phyloP scores from a whole-genome alignment of 129 eudicot genomes.

The Heracleum sosnowskyi region DNA sequence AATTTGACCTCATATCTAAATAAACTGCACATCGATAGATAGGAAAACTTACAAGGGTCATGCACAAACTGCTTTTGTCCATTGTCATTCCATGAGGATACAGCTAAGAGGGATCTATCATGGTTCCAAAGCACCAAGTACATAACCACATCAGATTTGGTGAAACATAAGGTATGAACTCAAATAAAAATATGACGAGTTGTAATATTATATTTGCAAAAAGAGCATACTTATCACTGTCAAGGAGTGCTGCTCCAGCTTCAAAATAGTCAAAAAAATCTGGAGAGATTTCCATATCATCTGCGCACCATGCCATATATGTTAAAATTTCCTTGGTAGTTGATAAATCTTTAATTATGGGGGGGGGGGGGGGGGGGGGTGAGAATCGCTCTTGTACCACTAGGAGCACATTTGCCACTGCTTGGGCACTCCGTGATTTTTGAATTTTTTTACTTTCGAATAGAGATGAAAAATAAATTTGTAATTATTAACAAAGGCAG shows the following conservation, averaged over 20 bases:
- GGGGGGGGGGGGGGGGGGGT: not conserved
- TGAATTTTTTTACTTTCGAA: not conserved
- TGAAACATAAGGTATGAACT: not conserved
- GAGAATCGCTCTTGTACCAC: not conserved
- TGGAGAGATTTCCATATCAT: constrained; percentile 97
- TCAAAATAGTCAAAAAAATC: constrained; percentile 92
- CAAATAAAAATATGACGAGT: not conserved
- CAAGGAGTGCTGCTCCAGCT: constrained; percentile 92
- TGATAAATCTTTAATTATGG: not conserved
- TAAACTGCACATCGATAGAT: not conserved
- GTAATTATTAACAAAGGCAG: not conserved
- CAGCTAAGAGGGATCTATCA: constrained; percentile 65
- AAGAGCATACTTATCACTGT: constrained; percentile 64
- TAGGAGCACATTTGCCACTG: not conserved
- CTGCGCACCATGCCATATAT: constrained; percentile 33
- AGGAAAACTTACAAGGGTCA: constrained; percentile 78
- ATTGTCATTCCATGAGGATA: constrained; percentile 98
- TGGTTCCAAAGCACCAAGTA: not conserved
- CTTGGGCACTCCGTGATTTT: not conserved
- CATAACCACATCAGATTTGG: not conserved
- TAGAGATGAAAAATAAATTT: constrained; percentile 2
- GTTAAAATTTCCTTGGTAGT: constrained; percentile 14
- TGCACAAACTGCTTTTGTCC: constrained; percentile 95
- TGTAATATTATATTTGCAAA: constrained; percentile 2
- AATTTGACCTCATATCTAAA: not conserved